These are phyloP conservation scores for Odontarrhena argentea DNA, from an alignment of 345 rosid species.

Conservation along the genomic window DNA sequence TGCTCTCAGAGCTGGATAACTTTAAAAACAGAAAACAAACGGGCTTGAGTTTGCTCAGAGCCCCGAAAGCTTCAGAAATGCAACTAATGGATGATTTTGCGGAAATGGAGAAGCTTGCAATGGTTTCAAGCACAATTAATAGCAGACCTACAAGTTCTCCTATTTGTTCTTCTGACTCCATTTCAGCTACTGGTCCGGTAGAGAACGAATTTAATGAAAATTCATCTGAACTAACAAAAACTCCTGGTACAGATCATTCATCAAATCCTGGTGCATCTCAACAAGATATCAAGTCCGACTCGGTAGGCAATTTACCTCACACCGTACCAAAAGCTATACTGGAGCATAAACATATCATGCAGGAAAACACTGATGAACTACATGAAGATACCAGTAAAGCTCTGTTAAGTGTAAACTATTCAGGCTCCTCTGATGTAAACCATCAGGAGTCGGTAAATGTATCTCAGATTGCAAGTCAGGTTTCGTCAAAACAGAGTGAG, in stretches of 20 bases:
- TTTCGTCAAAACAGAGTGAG: conserved; percentile 38
- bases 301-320: conserved; percentile 36
- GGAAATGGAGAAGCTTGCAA: conserved; percentile 89
- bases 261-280: conserved; percentile 34
- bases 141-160: conserved; percentile 47
- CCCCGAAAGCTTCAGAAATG: conserved; percentile 71
- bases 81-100: conserved; percentile 91
- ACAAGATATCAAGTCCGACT: conserved; percentile 38
- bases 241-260: conserved; percentile 37
- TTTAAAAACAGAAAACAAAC: conserved; percentile 58
- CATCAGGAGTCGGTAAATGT: conserved; percentile 29
- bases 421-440: conserved; percentile 18
- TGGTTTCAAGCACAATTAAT: conserved; percentile 49
- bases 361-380: conserved; percentile 52
- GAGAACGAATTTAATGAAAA: conserved; percentile 42
- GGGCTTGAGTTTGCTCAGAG: conserved; percentile 46
- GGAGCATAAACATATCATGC: conserved; percentile 50
- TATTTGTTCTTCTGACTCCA: conserved; percentile 37
- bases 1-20: conserved; percentile 74
- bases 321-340: conserved; percentile 47
- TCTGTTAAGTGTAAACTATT: conserved; percentile 42
- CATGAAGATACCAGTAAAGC: conserved; percentile 63
- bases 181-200: conserved; percentile 41
- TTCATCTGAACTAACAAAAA: conserved; percentile 43
- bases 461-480: conserved; percentile 23